Percentiles rank a stretch among this genome's conserved stretches.
These are phyloP conservation scores for Arabidopsis hybrid DNA, from an alignment of 441 rosid species.

Conservation along the genomic window DNA sequence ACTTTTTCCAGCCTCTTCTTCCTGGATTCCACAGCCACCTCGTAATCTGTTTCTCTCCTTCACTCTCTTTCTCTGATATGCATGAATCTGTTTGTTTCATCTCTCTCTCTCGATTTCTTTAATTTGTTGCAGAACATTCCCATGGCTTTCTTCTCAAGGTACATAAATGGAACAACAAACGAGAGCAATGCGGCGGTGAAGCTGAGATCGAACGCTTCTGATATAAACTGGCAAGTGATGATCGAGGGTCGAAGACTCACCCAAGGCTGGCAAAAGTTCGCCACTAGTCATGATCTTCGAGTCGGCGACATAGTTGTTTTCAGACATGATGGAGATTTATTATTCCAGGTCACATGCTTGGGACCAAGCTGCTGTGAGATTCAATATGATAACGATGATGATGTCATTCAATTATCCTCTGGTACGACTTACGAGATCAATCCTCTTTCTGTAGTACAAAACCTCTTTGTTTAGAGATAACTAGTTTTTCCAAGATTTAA, in stretches of 20 bases:
- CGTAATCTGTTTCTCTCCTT: conserved; percentile 14
- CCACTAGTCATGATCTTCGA: conserved; percentile 18
- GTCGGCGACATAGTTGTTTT: conserved; percentile 37
- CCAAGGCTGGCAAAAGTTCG: conserved; percentile 38
- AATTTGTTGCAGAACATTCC: conserved; percentile 31
- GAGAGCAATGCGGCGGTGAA: background rate
- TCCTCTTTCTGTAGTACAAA: background rate
- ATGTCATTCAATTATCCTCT: conserved; percentile 3
- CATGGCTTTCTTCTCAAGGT: conserved; percentile 11
- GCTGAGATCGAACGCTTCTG: conserved; percentile 24
- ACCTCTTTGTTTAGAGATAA: background rate
- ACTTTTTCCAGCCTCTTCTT: conserved; percentile 36
- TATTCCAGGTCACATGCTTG: conserved; percentile 34
- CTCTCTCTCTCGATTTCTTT: background rate
- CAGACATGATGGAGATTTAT: conserved; percentile 28
- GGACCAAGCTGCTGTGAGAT: conserved; percentile 39
- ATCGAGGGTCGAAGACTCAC: conserved; percentile 35
- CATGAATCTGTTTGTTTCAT: background rate
- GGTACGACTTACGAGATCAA: conserved; percentile 1
- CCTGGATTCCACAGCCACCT: conserved; percentile 31
- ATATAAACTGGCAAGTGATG: conserved; percentile 18
- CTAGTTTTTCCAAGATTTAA: background rate
- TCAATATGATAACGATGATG: conserved; percentile 18
- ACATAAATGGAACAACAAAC: background rate
- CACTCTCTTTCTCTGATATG: background rate